Base-by-base conservation (phyloP, 208 protist genomes). In the Novymonas esmeraldas region DNA sequence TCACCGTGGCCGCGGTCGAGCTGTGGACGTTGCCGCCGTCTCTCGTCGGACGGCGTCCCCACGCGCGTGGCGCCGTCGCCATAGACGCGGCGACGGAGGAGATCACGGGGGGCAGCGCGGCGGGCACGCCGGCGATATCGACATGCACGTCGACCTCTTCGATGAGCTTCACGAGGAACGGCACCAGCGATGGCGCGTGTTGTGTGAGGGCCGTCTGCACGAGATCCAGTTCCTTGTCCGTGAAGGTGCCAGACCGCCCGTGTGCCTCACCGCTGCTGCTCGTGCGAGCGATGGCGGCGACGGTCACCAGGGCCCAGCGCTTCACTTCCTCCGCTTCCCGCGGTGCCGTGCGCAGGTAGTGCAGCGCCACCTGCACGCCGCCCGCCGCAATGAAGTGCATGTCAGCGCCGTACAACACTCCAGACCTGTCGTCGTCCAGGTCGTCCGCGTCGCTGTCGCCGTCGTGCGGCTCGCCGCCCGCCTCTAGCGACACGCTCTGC, bases 371-470 rank as follows among this genome's bases (percentile, higher is more conserved):
- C 24, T 62, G 45, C 13, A 94, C 79, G 24, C 80, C 88, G 44
- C 73, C 78, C 4, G 76, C 73, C 14, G 67, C 76, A 42, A 91
- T 70, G 59, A 94, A 88, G 45, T 85, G 61, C 24, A 70, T 64
- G 58, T 89, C 88, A 3, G 82, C 84, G 2, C 70, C 68, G 36
- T 65, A 69, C 26, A 78, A 61, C 24, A 75, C 50, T 1, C 63
- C 58, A 10, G n/a, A 24, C n/a, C 7, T 24, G 18, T 48, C 50
- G 49, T 60, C 68, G 28, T 68, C 61, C 36, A 60, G 45, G 44
- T 64, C 52, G 52, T 29, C 24, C 14, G 33, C 22, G 9, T 61
- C 50, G 31, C 36, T 29, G 13, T 24, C 49, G 11, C 36, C n/a
- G 18, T 41, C 29, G 42, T 22, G n/a, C n/a, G 11, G 18, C 20